A percentile compares a stretch with the other conserved stretches of the same genome.
These are phyloP conservation scores for Leccinellum albellum DNA, from an alignment of 768 basidiomycete genomes.

Conservation along the genomic window DNA sequence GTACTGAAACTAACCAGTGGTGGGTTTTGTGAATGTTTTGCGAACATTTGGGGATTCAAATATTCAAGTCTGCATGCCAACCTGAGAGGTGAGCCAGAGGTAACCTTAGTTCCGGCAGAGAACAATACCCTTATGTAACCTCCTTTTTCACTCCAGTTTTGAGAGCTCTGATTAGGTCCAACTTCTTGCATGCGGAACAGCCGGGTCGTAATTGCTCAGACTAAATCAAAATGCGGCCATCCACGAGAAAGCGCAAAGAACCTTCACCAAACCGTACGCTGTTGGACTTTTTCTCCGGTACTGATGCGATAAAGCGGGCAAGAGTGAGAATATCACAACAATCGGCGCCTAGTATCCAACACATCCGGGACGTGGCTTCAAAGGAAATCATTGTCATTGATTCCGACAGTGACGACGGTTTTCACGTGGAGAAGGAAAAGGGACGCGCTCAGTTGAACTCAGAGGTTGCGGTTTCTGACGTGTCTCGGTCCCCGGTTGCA, in stretches of 20 bases:
- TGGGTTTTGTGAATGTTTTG: too few relatives aligned
- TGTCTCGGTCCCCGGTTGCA: neutral
- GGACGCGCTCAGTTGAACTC: neutral
- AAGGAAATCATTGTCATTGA: slow-evolving; percentile 59
- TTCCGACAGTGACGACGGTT: slow-evolving; percentile 49
- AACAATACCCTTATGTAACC: neutral
- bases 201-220: too few relatives aligned
- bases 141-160: neutral
- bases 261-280: slow-evolving; percentile 38
- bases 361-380: neutral
- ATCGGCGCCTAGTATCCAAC: neutral
- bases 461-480: neutral
- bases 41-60: too few relatives aligned
- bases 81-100: too few relatives aligned
- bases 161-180: neutral
- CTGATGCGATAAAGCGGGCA: slow-evolving; percentile 20
- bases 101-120: too few relatives aligned
- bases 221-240: slow-evolving; percentile 22
- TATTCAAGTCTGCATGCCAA: neutral
- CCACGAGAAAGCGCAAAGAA: slow-evolving; percentile 35
- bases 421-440: neutral
- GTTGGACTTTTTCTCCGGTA: slow-evolving; percentile 42
- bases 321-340: slow-evolving; percentile 11
- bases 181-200: too few relatives aligned
- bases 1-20: too few relatives aligned